phyloP scores from a whole-genome alignment of 192 early-diverging fungal species.

The Backusella macrospora region DNA sequence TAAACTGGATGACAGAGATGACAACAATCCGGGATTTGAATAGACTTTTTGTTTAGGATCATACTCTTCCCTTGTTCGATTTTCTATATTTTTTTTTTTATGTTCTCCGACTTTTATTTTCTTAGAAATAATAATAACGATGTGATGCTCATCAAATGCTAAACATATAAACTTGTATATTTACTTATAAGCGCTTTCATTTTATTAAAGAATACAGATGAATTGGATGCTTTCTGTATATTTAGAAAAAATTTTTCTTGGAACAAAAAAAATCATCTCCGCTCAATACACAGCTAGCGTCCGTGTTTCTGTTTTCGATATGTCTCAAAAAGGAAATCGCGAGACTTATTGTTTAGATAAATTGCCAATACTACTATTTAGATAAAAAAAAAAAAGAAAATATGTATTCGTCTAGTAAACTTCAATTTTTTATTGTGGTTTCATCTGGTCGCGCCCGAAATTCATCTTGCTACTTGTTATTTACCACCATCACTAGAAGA shows the following conservation, averaged over 20 bases:
- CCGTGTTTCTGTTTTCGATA: neutral
- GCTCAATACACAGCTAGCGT: neutral
- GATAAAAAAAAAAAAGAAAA: neutral
- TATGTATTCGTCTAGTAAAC: neutral
- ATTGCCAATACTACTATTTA: constrained; percentile 4
- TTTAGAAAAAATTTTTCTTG: neutral
- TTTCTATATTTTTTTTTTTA: neutral
- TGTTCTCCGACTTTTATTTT: too few relatives aligned
- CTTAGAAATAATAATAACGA: neutral
- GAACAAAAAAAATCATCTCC: neutral
- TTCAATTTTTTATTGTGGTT: constrained; percentile 7
- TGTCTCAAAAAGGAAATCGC: neutral
- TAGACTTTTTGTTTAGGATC: neutral
- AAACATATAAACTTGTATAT: neutral
- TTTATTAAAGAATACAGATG: neutral
- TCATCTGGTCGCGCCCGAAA: neutral
- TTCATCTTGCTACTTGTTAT: constrained; percentile 11
- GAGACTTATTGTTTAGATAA: neutral
- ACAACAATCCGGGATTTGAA: constrained; percentile 3
- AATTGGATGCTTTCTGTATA: neutral
- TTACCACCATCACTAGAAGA: neutral
- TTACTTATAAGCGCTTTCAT: neutral
- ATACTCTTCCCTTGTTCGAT: neutral
- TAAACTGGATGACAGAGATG: neutral
- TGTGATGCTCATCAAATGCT: neutral